Conservation (phyloP, 1,139 yeast genomes). For the Suhomyces choctaworum region DNA sequence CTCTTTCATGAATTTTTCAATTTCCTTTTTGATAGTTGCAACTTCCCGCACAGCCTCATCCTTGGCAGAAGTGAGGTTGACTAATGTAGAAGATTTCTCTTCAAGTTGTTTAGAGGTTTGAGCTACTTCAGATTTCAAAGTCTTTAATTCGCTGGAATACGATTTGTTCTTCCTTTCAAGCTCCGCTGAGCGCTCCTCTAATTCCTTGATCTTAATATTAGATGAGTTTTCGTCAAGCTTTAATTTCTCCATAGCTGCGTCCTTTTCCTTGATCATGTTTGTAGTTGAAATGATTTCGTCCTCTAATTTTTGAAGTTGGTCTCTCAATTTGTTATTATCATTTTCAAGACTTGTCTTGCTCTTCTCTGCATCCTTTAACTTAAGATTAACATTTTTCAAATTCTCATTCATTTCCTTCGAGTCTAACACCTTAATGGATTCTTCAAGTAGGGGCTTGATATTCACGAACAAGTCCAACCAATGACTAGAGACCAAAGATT, state of each 20-base stretch:
- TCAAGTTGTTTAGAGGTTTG: slow-evolving; percentile 11
- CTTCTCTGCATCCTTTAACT: slow-evolving; percentile 40
- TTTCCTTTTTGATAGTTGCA: slow-evolving; percentile 10
- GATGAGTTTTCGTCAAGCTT: slow-evolving; percentile 26
- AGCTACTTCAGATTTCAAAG: slow-evolving; percentile 12
- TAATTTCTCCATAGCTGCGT: slow-evolving; percentile 25
- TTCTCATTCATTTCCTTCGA: slow-evolving; percentile 57
- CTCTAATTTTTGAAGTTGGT: slow-evolving; percentile 55
- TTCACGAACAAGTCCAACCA: slow-evolving; percentile 80
- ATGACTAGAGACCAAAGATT: slow-evolving; percentile 54
- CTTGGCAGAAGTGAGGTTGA: slow-evolving; percentile 20
- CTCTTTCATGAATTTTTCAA: slow-evolving; percentile 13
- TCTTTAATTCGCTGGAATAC: slow-evolving; percentile 19
- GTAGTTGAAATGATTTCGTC: slow-evolving; percentile 34
- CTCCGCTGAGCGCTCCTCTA: slow-evolving; percentile 17
- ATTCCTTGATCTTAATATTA: slow-evolving; percentile 12
- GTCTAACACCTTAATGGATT: slow-evolving; percentile 59
- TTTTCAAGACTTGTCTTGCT: slow-evolving; percentile 20
- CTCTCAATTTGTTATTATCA: slow-evolving; percentile 23
- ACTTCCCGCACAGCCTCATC: slow-evolving; percentile 10
- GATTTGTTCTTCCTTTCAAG: slow-evolving; percentile 20
- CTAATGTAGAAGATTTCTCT: slow-evolving; percentile 18
- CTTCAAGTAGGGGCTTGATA: slow-evolving; percentile 75
- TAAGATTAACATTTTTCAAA: slow-evolving; percentile 35
- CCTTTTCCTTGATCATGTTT: slow-evolving; percentile 29